A percentile compares a stretch with the other conserved stretches of the same genome.
Conservation (phyloP, 371 early-diverging fungal species). For the Mortierella sp. region DNA sequence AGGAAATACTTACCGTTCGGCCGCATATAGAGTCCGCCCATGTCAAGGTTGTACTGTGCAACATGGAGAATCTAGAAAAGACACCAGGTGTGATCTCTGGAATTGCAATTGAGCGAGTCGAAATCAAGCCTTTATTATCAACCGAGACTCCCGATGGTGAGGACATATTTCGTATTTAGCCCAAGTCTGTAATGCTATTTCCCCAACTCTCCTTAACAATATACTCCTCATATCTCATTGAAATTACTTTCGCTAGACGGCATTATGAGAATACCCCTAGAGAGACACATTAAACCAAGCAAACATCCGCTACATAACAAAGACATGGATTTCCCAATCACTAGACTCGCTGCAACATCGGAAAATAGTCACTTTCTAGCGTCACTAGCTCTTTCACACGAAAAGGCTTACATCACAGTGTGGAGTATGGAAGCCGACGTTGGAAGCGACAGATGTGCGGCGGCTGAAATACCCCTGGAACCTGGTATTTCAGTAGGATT, state of each 20-base stretch:
- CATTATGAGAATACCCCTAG: not conserved
- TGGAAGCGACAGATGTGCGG: not conserved
- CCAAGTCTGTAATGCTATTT: no score
- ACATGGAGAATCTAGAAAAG: slow-evolving; percentile 26
- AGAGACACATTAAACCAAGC: no score
- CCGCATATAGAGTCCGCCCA: slow-evolving; percentile 28
- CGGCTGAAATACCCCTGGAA: slow-evolving; percentile 3
- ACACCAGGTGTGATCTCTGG: slow-evolving; percentile 13
- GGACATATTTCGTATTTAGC: no score
- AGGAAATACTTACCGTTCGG: slow-evolving; percentile 31
- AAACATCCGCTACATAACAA: no score
- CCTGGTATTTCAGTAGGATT: slow-evolving; percentile 30
- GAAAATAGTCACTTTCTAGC: slow-evolving; percentile 32
- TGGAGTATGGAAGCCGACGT: slow-evolving; percentile 26
- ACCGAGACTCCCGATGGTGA: no score
- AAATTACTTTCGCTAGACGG: not conserved
- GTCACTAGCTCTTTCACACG: slow-evolving; percentile 20
- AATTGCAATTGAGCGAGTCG: slow-evolving; percentile 36
- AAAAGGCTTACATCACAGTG: slow-evolving; percentile 28
- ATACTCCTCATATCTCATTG: not conserved
- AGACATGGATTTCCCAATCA: slow-evolving; percentile 10
- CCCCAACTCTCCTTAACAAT: no score
- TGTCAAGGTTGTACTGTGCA: slow-evolving; percentile 27
- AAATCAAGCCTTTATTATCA: slow-evolving; percentile 18
- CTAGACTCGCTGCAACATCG: slow-evolving; percentile 11